Evolutionary conservation across 2,329 filamentous ascomycete species (phyloP).

Genomic region (Drechmeria coniospora): DNA sequence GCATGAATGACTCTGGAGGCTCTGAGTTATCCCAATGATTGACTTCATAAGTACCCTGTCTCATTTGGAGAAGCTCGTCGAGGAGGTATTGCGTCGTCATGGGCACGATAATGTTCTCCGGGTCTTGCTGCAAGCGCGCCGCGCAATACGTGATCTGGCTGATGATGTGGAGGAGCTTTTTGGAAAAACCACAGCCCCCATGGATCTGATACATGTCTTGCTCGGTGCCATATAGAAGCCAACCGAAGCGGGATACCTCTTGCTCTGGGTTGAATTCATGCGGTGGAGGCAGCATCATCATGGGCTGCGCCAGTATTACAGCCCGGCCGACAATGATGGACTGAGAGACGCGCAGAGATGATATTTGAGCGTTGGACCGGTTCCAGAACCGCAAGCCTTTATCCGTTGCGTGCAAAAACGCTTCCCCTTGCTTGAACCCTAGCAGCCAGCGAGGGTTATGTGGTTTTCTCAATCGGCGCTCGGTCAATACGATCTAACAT

Average conservation of each 20-base stretch:
- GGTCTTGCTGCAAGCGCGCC: conserved; percentile 18
- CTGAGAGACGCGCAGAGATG: conserved; percentile 19
- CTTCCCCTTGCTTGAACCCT: conserved; percentile 20
- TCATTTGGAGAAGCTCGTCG: conserved; percentile 14
- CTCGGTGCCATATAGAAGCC: conserved; percentile 22
- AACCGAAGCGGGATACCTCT: conserved; percentile 19
- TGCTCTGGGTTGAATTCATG: conserved; percentile 12
- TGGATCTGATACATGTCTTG: conserved; percentile 22
- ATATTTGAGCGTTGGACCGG: conserved; percentile 16
- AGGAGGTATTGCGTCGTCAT: conserved; percentile 14
- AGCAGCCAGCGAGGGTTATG: conserved; percentile 20
- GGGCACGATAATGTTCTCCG: conserved; percentile 15
- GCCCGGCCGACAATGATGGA: conserved; percentile 23
- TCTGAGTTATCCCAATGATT: conserved; percentile 12
- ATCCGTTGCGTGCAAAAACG: conserved; percentile 19
- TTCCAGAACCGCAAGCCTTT: conserved; percentile 21
- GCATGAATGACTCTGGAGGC: no score
- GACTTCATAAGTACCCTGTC: conserved; percentile 20
- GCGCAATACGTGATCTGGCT: conserved; percentile 22
- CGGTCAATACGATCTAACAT: conserved; percentile 21
- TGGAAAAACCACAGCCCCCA: conserved; percentile 26
- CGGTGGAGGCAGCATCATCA: conserved; percentile 16
- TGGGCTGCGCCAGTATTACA: conserved; percentile 23
- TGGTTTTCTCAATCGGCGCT: conserved; percentile 18
- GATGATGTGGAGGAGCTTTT: conserved; percentile 20